Conservation (phyloP, 2,329 filamentous ascomycete species). For the Teratosphaeria zuluensis region DNA sequence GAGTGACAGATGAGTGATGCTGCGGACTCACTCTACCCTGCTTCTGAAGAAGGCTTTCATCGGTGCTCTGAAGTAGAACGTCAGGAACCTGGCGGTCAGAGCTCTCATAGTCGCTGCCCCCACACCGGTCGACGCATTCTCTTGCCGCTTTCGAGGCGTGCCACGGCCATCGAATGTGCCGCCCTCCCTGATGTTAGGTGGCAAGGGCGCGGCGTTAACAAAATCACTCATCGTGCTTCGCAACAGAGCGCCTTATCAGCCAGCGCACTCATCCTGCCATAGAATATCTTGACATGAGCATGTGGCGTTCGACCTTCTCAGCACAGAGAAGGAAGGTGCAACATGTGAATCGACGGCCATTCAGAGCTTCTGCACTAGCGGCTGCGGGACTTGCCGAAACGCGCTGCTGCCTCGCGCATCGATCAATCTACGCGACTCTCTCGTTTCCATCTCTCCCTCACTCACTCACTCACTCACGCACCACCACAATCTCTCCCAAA, state of each 20-base stretch:
- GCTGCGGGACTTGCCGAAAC: not conserved
- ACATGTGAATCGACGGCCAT: not conserved
- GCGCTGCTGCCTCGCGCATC: not conserved
- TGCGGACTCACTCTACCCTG: conserved; percentile 64
- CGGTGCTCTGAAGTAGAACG: conserved; percentile 86
- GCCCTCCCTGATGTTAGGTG: not conserved
- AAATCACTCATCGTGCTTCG: not conserved
- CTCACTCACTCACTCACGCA: not conserved
- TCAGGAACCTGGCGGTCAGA: conserved; percentile 69
- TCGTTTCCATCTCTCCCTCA: not conserved
- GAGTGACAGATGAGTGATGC: not conserved
- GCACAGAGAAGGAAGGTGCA: not conserved
- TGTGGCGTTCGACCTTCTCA: not conserved
- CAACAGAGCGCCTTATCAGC: not conserved
- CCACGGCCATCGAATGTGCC: not conserved
- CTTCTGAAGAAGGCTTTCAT: conserved; percentile 90
- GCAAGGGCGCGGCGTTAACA: not conserved
- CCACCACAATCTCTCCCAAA: not conserved
- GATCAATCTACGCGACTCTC: not conserved
- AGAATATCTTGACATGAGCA: too few relatives aligned
- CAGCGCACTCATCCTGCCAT: not conserved
- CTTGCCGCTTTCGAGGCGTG: conserved; percentile 36
- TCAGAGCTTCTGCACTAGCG: not conserved
- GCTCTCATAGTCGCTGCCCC: conserved; percentile 78
- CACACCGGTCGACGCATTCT: conserved; percentile 59